phyloP scores from a whole-genome alignment of 2,329 filamentous ascomycete species.

The Niveomyces coronatus region DNA sequence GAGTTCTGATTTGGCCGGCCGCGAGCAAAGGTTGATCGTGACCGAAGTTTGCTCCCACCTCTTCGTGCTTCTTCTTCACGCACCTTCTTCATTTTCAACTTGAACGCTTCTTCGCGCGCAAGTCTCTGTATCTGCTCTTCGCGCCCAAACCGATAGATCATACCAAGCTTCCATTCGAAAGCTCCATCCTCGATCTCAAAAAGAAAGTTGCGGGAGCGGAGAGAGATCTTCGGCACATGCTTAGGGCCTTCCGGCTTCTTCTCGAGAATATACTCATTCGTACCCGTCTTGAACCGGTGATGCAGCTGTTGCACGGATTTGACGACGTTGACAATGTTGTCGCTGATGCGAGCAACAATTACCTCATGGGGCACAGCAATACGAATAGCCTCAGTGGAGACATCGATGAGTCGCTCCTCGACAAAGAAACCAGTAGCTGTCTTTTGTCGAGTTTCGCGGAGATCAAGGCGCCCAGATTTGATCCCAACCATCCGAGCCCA shows the following conservation, averaged over 20 bases:
- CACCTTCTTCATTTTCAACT: slow-evolving; percentile 76
- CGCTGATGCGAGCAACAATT: slow-evolving; percentile 80
- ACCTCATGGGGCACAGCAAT: slow-evolving; percentile 86
- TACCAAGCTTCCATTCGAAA: slow-evolving; percentile 93
- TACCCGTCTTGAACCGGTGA: slow-evolving; percentile 80
- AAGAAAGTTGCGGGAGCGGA: slow-evolving; percentile 71
- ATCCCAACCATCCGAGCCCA: slow-evolving; percentile 84
- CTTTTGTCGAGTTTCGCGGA: slow-evolving; percentile 67
- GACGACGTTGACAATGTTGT: slow-evolving; percentile 79
- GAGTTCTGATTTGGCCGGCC: slow-evolving; percentile 22
- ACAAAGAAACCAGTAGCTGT: slow-evolving; percentile 44
- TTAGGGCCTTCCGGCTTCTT: slow-evolving; percentile 83
- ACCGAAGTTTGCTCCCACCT: slow-evolving; percentile 41
- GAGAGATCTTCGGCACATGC: slow-evolving; percentile 71
- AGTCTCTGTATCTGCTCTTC: slow-evolving; percentile 84
- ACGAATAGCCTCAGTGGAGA: slow-evolving; percentile 76
- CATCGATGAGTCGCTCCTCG: slow-evolving; percentile 74
- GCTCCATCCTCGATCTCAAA: slow-evolving; percentile 93
- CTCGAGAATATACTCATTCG: slow-evolving; percentile 76
- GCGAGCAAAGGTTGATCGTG: slow-evolving; percentile 39
- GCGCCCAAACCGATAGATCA: slow-evolving; percentile 84
- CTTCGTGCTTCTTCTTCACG: slow-evolving; percentile 56
- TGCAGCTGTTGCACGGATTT: slow-evolving; percentile 89
- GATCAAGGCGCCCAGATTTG: slow-evolving; percentile 69
- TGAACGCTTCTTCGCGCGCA: slow-evolving; percentile 82